Evolutionary conservation across 2,329 filamentous ascomycete species (phyloP).

Genomic region (Fusarium begoniae): DNA sequence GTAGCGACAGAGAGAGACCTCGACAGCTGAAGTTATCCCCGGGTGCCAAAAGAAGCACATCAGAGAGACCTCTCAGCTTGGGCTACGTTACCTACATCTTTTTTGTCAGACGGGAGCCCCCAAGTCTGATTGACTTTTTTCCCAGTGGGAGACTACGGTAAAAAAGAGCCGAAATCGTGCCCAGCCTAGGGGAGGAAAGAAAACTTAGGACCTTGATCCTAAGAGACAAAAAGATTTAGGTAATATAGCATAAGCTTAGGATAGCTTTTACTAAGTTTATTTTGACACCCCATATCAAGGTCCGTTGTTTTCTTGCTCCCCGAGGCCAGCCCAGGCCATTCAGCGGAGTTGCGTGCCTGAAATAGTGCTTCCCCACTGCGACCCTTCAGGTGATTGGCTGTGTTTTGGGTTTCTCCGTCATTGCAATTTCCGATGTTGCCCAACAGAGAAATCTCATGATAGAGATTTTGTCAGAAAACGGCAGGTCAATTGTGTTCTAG

Average conservation of each 20-base stretch:
- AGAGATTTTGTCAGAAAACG: constrained; percentile 12
- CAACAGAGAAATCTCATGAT: constrained; percentile 1
- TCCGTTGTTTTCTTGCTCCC: too few relatives aligned
- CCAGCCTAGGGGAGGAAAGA: not conserved
- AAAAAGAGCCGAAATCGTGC: not conserved
- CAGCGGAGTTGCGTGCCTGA: constrained; percentile 32
- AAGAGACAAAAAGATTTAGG: too few relatives aligned
- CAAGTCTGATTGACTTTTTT: not conserved
- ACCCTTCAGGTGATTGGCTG: constrained; percentile 15
- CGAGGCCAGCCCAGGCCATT: not conserved
- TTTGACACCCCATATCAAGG: too few relatives aligned
- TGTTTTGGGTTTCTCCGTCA: constrained; percentile 26
- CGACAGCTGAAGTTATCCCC: not conserved
- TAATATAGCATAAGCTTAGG: too few relatives aligned
- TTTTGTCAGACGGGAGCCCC: not conserved
- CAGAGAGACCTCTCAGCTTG: not conserved
- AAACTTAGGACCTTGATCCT: too few relatives aligned
- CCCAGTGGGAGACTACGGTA: not conserved
- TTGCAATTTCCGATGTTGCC: constrained; percentile 37
- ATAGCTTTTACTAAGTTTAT: too few relatives aligned
- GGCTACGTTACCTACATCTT: not conserved
- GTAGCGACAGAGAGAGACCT: not conserved
- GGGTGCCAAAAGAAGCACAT: not conserved
- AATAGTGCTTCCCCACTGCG: not conserved
- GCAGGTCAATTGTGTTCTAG: constrained; percentile 8